phyloP scores from a whole-genome alignment of 345 rosid genomes.

The Conringia planisiliqua region DNA sequence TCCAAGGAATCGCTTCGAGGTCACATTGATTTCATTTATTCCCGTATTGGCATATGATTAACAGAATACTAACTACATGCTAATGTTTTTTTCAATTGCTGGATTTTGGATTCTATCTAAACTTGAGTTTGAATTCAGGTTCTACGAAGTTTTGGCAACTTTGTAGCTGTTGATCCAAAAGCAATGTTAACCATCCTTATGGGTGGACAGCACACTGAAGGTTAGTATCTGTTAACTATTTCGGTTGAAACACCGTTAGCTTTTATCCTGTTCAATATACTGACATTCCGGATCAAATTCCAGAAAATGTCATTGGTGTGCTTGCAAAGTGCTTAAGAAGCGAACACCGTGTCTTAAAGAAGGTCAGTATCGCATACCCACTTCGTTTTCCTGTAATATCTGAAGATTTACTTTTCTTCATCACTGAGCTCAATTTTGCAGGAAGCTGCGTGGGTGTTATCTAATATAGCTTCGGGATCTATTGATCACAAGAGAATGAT shows the following conservation, averaged over 20 bases:
- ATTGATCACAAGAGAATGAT: slow-evolving; percentile 75
- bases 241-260: not conserved
- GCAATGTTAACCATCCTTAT: slow-evolving; percentile 55
- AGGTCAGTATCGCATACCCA: slow-evolving; percentile 44
- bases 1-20: not conserved
- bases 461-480: slow-evolving; percentile 94
- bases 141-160: slow-evolving; percentile 86
- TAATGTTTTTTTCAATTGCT: not conserved
- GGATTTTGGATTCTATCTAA: slow-evolving; percentile 20
- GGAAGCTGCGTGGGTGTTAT: slow-evolving; percentile 98
- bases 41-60: not conserved
- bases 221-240: slow-evolving; percentile 40
- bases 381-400: not conserved
- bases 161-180: slow-evolving; percentile 82
- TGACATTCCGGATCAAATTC: slow-evolving; percentile 18
- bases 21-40: not conserved
- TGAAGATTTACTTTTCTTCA: not conserved
- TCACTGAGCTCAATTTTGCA: slow-evolving; percentile 22
- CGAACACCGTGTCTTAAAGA: slow-evolving; percentile 87
- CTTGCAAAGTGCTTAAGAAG: slow-evolving; percentile 83
- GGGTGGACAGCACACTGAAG: slow-evolving; percentile 63
- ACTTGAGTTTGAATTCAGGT: slow-evolving; percentile 43
- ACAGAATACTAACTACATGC: not conserved
- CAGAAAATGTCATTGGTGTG: slow-evolving; percentile 64
- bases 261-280: slow-evolving; percentile 12